Conservation (phyloP, 106 monocot species). For the Chionographis japonica region DNA sequence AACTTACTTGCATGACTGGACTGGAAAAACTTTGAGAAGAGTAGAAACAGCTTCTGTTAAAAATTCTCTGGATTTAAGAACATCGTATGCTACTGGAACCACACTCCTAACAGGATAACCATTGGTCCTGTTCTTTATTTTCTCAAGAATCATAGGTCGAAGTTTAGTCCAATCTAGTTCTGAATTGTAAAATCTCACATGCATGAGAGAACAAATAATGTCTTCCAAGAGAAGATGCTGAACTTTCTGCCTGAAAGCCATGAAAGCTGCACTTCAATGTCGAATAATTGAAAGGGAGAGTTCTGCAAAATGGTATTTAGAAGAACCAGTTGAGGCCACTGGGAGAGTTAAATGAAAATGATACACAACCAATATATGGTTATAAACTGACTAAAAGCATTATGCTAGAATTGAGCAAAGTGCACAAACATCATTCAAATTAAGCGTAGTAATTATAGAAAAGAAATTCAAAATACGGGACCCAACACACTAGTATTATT, state of each 20-base stretch:
- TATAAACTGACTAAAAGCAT: too few species aligned
- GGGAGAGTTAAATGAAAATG: too few species aligned
- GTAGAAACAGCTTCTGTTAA: slow-evolving; percentile 50
- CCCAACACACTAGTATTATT: too few species aligned
- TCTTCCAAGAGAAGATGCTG: slow-evolving; percentile 2
- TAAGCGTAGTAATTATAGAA: too few species aligned
- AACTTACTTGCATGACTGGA: slow-evolving; percentile 83
- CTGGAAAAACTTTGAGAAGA: slow-evolving; percentile 56
- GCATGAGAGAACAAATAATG: neutral
- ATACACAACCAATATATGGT: too few species aligned
- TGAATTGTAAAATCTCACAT: slow-evolving; percentile 49
- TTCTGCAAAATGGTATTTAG: too few species aligned
- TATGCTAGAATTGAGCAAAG: too few species aligned
- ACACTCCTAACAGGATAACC: slow-evolving; percentile 66
- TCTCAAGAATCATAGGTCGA: slow-evolving; percentile 84
- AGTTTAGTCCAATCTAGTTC: slow-evolving; percentile 68
- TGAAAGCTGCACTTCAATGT: neutral
- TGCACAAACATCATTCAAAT: too few species aligned
- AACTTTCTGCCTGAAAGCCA: slow-evolving; percentile 12
- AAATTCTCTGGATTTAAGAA: slow-evolving; percentile 48
- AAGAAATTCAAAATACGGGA: too few species aligned
- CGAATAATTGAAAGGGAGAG: too few species aligned
- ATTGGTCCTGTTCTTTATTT: slow-evolving; percentile 67
- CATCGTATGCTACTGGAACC: slow-evolving; percentile 72
- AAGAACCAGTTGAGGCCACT: too few species aligned